phyloP scores from a whole-genome alignment of 2,329 filamentous ascomycete genomes.

The Atkinsonella hypoxylon region DNA sequence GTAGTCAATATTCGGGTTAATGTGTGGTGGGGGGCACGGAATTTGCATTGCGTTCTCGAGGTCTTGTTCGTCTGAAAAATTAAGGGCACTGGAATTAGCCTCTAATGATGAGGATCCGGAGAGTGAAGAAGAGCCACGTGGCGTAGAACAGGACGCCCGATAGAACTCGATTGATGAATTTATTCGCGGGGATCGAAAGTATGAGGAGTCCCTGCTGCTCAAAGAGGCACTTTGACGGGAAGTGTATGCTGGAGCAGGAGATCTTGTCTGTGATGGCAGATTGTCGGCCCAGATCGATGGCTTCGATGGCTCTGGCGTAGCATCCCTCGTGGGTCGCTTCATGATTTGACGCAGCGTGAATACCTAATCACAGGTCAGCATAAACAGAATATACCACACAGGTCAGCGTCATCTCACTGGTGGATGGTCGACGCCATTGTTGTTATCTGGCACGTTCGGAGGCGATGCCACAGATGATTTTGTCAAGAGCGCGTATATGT shows the following conservation, averaged over 20 bases:
- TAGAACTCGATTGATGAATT: neutral
- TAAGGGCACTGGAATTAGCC: neutral
- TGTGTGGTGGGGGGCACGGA: slow-evolving; percentile 4
- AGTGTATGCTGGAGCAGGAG: neutral
- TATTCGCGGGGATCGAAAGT: neutral
- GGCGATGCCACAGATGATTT: neutral
- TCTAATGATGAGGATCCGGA: neutral
- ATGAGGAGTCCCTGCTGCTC: neutral
- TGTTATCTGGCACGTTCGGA: neutral
- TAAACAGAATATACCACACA: neutral
- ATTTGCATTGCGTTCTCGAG: neutral
- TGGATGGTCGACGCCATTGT: neutral
- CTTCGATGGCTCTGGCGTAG: neutral
- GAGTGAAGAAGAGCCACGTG: neutral
- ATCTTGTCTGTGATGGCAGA: neutral
- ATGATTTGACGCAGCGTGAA: slow-evolving; percentile 17
- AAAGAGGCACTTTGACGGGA: no score
- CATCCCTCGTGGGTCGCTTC: slow-evolving; percentile 9
- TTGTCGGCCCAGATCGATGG: neutral
- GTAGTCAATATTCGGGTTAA: slow-evolving; percentile 19
- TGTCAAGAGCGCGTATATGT: neutral
- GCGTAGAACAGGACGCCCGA: neutral
- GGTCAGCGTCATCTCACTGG: neutral
- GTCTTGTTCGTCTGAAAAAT: neutral
- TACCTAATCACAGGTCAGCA: slow-evolving; percentile 8